phyloP scores from a whole-genome alignment of 2,329 filamentous ascomycete genomes.

The Verticillium tricorpus region DNA sequence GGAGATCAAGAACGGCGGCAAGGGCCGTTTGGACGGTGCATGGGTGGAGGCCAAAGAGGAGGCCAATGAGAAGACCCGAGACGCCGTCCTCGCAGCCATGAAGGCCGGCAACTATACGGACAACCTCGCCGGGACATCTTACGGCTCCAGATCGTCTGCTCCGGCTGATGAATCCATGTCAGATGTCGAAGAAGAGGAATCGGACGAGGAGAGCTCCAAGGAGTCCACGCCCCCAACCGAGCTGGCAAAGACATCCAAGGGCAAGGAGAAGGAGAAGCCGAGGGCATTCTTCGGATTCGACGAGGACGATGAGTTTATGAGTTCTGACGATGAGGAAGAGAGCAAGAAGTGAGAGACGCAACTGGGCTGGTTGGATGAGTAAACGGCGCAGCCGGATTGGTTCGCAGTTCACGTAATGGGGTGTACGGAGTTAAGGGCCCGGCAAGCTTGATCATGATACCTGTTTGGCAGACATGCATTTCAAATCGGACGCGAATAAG shows the following conservation, averaged over 20 bases:
- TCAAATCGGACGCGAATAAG: background rate
- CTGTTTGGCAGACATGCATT: background rate
- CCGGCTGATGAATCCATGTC: conserved; percentile 26
- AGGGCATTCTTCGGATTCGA: conserved; percentile 71
- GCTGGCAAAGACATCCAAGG: conserved; percentile 29
- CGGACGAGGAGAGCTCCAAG: conserved; percentile 36
- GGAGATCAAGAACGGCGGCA: conserved; percentile 71
- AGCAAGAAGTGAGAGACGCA: conserved; percentile 18
- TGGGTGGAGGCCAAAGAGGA: conserved; percentile 97
- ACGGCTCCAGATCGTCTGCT: conserved; percentile 38
- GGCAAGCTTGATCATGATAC: background rate
- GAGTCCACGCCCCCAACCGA: conserved; percentile 46
- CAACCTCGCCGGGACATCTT: conserved; percentile 50
- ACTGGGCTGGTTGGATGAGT: background rate
- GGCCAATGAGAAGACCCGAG: conserved; percentile 74
- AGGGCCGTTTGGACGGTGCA: conserved; percentile 74
- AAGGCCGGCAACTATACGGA: conserved; percentile 60
- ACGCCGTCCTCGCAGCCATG: conserved; percentile 69
- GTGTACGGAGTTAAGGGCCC: background rate
- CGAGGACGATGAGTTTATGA: conserved; percentile 73
- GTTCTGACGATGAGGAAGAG: conserved; percentile 56
- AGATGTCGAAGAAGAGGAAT: conserved; percentile 30
- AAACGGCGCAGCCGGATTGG: background rate
- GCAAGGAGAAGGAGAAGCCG: conserved; percentile 33
- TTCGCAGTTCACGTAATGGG: background rate